phyloP scores from a whole-genome alignment of 768 basidiomycete genomes.

The Serendipita sp. region DNA sequence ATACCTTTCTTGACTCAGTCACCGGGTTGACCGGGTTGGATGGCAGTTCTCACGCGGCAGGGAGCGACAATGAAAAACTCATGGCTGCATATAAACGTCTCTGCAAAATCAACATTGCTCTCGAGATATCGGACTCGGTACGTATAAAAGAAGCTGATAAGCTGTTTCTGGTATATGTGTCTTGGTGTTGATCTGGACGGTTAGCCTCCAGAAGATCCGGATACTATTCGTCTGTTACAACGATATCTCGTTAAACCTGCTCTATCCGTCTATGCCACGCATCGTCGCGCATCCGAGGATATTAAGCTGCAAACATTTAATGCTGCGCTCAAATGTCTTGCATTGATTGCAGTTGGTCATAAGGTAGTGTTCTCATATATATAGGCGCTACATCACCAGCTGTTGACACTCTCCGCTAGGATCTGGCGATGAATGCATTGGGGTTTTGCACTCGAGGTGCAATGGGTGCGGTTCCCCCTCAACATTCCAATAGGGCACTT shows the following conservation, averaged over 20 bases:
- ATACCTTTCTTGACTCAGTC: too few relatives aligned
- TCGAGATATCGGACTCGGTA: background rate
- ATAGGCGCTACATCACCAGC: background rate
- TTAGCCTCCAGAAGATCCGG: background rate
- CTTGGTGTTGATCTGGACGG: background rate
- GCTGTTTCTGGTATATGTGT: too few relatives aligned
- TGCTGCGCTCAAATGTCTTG: background rate
- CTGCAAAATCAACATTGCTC: background rate
- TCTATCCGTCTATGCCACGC: background rate
- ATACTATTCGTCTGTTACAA: background rate
- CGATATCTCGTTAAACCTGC: background rate
- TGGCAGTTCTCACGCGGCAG: too few relatives aligned
- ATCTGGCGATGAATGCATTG: background rate
- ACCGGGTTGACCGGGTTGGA: too few relatives aligned
- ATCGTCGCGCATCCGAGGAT: background rate
- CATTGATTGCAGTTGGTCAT: background rate
- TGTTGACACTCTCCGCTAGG: background rate
- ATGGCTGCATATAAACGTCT: background rate
- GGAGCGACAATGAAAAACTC: background rate
- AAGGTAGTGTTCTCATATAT: background rate
- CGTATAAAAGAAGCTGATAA: background rate
- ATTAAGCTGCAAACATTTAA: background rate
- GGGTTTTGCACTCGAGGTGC: background rate
- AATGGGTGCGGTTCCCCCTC: background rate
- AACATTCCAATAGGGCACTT: background rate